Evolutionary conservation across 805 yeast species (phyloP).

Genomic region (Yueomyces sp.): DNA sequence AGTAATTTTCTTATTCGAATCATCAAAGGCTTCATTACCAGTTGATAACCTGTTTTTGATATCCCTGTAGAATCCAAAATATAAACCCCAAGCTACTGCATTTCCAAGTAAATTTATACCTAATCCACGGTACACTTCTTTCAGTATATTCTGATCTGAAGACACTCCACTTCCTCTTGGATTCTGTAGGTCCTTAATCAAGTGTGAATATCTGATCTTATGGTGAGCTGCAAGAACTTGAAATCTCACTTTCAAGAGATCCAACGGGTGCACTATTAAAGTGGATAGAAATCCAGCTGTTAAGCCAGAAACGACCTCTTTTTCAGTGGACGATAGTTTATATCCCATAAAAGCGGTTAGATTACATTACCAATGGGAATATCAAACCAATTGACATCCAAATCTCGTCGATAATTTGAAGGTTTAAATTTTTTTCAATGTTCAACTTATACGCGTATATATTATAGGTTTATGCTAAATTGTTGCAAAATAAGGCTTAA

Average conservation of each 20-base stretch:
- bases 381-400: no score
- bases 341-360: not conserved
- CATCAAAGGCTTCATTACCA: not conserved
- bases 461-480: no score
- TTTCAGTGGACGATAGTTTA: constrained; percentile 18
- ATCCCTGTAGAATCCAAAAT: constrained; percentile 65
- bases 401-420: no score
- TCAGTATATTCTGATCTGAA: constrained; percentile 6
- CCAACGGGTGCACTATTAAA: constrained; percentile 76
- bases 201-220: not conserved
- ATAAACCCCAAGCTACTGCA: constrained; percentile 78
- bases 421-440: no score
- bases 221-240: constrained; percentile 39
- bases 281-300: constrained; percentile 77
- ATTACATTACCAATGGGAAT: no score
- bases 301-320: constrained; percentile 59
- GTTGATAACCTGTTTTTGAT: constrained; percentile 2
- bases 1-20: constrained; percentile 14
- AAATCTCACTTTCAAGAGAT: constrained; percentile 67
- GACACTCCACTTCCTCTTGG: constrained; percentile 17
- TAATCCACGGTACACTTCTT: constrained; percentile 56
- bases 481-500: no score
- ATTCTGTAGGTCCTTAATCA: not conserved
- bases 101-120: constrained; percentile 74
- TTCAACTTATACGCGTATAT: no score